Conservation (phyloP, 208 protist species). For the Balamuthia mandrillaris region DNA sequence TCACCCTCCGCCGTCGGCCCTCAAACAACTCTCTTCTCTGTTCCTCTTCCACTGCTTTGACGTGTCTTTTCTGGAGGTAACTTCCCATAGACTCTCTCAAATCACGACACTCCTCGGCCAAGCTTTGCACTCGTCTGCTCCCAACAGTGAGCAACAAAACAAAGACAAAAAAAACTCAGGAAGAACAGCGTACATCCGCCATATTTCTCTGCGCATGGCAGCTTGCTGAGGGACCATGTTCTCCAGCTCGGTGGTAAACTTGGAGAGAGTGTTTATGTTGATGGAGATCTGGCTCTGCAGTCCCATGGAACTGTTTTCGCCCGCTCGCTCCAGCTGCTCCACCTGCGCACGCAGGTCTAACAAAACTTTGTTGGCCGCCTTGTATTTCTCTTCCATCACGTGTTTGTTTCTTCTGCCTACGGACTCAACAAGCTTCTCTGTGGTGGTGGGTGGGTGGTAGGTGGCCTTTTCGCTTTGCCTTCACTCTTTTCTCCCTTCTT, state of each 20-base stretch:
- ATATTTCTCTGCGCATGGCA: background rate
- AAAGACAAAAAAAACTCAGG: background rate
- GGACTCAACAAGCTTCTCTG: no score
- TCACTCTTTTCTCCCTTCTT: no score
- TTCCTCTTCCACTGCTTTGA: background rate
- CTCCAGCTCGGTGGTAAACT: background rate
- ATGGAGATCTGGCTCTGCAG: background rate
- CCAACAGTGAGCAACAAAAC: background rate
- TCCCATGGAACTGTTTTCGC: background rate
- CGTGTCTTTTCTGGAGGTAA: background rate
- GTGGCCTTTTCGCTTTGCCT: no score
- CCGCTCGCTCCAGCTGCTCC: slow-evolving; percentile 6
- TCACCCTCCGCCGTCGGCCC: background rate
- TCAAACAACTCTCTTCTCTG: slow-evolving; percentile 9
- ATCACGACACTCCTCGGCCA: slow-evolving; percentile 16
- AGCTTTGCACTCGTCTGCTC: background rate
- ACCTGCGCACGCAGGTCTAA: background rate
- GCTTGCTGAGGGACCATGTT: background rate
- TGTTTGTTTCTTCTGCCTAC: no score
- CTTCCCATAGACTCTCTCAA: slow-evolving; percentile 25
- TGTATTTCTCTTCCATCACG: slow-evolving; percentile 36
- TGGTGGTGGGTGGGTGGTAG: no score
- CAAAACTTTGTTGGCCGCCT: slow-evolving; percentile 1
- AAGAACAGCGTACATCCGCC: slow-evolving; percentile 9
- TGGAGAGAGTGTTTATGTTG: background rate